Conservation (phyloP, 306 rosid genomes). For the Mucuna pruriens region DNA sequence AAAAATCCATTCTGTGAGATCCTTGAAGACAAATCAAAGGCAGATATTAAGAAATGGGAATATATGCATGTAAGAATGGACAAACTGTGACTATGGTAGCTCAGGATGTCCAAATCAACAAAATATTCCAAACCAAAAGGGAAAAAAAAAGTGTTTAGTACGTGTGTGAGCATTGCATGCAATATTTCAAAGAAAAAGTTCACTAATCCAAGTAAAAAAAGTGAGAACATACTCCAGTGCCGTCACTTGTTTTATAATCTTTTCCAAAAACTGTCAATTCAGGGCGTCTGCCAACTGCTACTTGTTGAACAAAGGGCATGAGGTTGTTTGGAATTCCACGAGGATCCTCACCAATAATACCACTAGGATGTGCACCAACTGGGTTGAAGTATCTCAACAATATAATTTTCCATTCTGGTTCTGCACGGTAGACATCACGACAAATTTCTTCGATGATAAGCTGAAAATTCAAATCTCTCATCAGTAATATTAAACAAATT, state of each 20-base stretch:
- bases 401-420: slow-evolving; percentile 84
- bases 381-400: slow-evolving; percentile 97
- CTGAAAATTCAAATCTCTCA: slow-evolving; percentile 53
- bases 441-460: slow-evolving; percentile 88
- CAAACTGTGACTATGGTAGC: not conserved
- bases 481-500: slow-evolving; percentile 14
- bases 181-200: slow-evolving; percentile 7
- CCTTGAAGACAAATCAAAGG: slow-evolving; percentile 29
- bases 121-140: not conserved
- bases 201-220: not conserved
- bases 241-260: slow-evolving; percentile 88
- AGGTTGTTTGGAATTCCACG: slow-evolving; percentile 94
- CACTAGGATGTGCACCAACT: slow-evolving; percentile 96
- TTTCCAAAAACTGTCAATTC: slow-evolving; percentile 84
- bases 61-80: slow-evolving; percentile 3
- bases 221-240: slow-evolving; percentile 84
- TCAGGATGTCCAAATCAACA: not conserved
- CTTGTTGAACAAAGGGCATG: slow-evolving; percentile 99
- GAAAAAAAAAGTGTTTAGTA: not conserved
- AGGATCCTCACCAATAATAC: slow-evolving; percentile 95
- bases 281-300: slow-evolving; percentile 92
- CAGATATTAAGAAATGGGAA: slow-evolving; percentile 2
- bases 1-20: slow-evolving; percentile 24
- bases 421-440: slow-evolving; percentile 67
- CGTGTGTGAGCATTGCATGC: not conserved